Percentiles rank a stretch among this genome's conserved stretches.
Conservation (phyloP, 345 rosid genomes). For the Rhodomyrtus tomentosa region DNA sequence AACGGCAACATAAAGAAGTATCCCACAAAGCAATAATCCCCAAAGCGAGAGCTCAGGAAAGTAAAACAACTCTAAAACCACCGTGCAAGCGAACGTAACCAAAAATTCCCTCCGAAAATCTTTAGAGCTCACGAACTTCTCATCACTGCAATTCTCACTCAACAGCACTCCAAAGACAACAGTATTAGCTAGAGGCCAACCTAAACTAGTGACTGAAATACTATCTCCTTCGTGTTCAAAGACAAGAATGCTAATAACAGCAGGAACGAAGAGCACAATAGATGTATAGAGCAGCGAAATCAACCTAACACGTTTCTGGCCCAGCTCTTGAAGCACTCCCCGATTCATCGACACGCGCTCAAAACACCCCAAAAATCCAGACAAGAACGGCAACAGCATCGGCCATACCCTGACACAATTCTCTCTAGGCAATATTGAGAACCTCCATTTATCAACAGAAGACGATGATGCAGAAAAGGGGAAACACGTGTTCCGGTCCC, state of each 20-base stretch:
- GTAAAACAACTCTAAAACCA: constrained; percentile 71
- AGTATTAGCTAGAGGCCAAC: constrained; percentile 87
- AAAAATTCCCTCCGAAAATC: constrained; percentile 65
- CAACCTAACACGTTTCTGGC: constrained; percentile 57
- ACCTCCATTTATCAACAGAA: constrained; percentile 22
- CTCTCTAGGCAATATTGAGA: constrained; percentile 35
- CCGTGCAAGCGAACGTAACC: constrained; percentile 61
- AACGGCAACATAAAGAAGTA: constrained; percentile 58
- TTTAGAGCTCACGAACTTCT: constrained; percentile 36
- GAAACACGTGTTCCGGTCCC: constrained; percentile 85
- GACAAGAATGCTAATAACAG: constrained; percentile 43
- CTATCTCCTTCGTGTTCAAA: constrained; percentile 29
- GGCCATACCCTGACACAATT: constrained; percentile 71
- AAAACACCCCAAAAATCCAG: constrained; percentile 81
- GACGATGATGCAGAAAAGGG: constrained; percentile 44
- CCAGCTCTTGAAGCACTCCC: constrained; percentile 51
- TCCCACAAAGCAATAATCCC: constrained; percentile 70
- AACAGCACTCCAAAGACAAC: constrained; percentile 83
- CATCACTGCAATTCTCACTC: constrained; percentile 65
- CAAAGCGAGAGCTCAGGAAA: constrained; percentile 75
- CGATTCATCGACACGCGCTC: constrained; percentile 69
- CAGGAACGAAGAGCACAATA: constrained; percentile 59
- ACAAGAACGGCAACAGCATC: constrained; percentile 70
- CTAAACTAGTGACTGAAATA: constrained; percentile 45
- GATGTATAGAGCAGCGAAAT: constrained; percentile 59